Percentiles rank a stretch among this genome's conserved stretches.
These are phyloP conservation scores for Chrysochromulina parva DNA, from an alignment of 78 protist genomes.

Conservation along the genomic window DNA sequence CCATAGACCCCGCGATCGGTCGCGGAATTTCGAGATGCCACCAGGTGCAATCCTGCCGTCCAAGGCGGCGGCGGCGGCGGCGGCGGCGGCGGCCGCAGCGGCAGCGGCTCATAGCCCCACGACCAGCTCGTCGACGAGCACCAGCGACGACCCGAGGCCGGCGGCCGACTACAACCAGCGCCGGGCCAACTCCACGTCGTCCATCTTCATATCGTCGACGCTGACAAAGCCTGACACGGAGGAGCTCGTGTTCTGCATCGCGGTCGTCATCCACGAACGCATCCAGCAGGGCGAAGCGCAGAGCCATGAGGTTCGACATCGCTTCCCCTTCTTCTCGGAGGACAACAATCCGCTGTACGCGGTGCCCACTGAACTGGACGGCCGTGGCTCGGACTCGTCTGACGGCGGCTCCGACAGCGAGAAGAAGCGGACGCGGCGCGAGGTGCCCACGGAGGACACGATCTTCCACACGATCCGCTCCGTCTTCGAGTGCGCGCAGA, in stretches of 20 bases:
- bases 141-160: neutral
- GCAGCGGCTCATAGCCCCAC: too few species aligned
- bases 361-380: neutral
- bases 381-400: neutral
- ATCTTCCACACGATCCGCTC: constrained; percentile 4
- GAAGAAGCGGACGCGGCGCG: neutral
- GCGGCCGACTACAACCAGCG: neutral
- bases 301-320: neutral
- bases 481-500: neutral
- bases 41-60: too few species aligned
- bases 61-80: too few species aligned
- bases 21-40: too few species aligned
- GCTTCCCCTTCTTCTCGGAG: constrained; percentile 6
- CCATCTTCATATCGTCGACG: neutral
- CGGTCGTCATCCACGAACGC: constrained; percentile 29
- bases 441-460: neutral
- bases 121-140: neutral
- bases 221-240: neutral
- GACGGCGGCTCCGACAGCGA: too few species aligned
- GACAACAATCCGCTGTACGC: constrained; percentile 18
- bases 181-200: neutral
- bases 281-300: neutral
- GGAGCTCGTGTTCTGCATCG: constrained; percentile 23
- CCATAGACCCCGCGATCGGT: neutral
- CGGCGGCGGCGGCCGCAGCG: too few species aligned